A percentile compares a stretch with the other conserved stretches of the same genome.
Evolutionary conservation across 208 protist species (phyloP).

Genomic region (Hexamita inflata): DNA sequence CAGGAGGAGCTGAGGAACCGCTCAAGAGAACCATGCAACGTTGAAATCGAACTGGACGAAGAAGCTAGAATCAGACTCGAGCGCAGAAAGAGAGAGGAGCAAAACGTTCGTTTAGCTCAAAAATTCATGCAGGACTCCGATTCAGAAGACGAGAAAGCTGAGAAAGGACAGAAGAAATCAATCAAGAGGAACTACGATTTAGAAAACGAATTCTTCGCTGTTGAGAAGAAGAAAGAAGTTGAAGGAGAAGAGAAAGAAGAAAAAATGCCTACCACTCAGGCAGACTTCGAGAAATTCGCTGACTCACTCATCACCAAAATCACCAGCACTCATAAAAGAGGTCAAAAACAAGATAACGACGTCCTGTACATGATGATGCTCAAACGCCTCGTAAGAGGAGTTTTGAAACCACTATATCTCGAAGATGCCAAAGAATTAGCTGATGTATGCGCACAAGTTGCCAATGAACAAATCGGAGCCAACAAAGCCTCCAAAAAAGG

Average conservation of each 20-base stretch:
- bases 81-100: not conserved
- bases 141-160: not conserved
- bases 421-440: conserved; percentile 16
- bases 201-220: not conserved
- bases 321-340: not conserved
- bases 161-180: not conserved
- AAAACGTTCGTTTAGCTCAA: not conserved
- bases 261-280: not conserved
- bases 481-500: too few species aligned
- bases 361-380: conserved; percentile 4
- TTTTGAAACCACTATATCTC: conserved; percentile 1
- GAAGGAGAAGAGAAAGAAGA: not conserved
- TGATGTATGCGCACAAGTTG: conserved; percentile 5
- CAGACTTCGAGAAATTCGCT: not conserved
- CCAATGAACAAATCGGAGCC: too few species aligned
- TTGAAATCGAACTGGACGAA: too few species aligned
- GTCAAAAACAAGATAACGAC: not conserved
- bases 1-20: too few species aligned
- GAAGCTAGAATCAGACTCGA: not conserved
- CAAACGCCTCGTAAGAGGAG: not conserved
- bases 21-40: too few species aligned
- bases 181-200: not conserved
- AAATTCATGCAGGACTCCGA: not conserved
- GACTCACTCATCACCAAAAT: not conserved
- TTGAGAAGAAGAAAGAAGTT: not conserved